Evolutionary conservation across 139 green algal species (phyloP).

Genomic region (Limnomonas spitsbergensis): DNA sequence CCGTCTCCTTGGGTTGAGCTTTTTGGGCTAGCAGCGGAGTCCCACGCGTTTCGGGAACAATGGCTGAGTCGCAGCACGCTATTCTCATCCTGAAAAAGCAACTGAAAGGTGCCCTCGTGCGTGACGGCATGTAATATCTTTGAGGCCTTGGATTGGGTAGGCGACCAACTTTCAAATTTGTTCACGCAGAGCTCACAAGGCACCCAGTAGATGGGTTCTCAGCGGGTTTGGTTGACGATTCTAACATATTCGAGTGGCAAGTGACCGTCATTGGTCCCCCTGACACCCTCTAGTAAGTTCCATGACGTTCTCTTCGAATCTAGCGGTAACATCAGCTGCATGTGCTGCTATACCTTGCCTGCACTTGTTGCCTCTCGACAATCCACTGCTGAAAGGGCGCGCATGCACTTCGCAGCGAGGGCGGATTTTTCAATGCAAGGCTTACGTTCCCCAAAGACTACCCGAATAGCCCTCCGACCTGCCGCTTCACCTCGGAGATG

Average conservation of each 20-base stretch:
- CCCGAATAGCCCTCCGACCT: slow-evolving; percentile 89
- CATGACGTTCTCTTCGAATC: too few relatives aligned
- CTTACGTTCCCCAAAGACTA: slow-evolving; percentile 98
- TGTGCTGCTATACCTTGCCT: background rate
- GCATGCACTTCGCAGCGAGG: too few relatives aligned
- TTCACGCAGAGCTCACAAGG: slow-evolving; percentile 86
- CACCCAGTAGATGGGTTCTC: slow-evolving; percentile 98
- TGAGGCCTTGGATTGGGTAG: background rate
- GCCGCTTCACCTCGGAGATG: slow-evolving; percentile 97
- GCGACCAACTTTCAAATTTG: too few relatives aligned
- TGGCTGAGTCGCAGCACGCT: too few relatives aligned
- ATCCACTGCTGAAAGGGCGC: too few relatives aligned
- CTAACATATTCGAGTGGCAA: slow-evolving; percentile 97
- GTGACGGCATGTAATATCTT: background rate
- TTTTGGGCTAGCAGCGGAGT: too few relatives aligned
- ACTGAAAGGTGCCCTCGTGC: slow-evolving; percentile 91
- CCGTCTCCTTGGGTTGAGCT: too few relatives aligned
- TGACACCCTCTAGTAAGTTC: slow-evolving; percentile 92
- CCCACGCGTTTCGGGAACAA: too few relatives aligned
- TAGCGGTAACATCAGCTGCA: too few relatives aligned
- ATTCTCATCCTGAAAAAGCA: slow-evolving; percentile 87
- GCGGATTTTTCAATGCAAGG: slow-evolving; percentile 97
- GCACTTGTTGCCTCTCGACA: too few relatives aligned
- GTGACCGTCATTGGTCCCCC: slow-evolving; percentile 97
- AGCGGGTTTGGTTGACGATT: slow-evolving; percentile 93